phyloP scores from a whole-genome alignment of 148 eudicot species.

The Hydrangea macrophylla region DNA sequence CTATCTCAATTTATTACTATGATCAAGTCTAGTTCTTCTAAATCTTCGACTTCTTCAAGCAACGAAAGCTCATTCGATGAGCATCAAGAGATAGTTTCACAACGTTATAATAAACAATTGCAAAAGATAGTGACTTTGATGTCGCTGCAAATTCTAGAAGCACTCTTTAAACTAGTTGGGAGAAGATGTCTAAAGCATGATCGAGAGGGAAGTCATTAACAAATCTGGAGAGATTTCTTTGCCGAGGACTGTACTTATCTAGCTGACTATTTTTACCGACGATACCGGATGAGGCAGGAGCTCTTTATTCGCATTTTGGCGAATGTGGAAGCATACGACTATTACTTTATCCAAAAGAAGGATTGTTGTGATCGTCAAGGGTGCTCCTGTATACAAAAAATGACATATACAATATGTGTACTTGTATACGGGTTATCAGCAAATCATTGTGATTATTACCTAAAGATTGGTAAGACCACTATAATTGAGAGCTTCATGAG shows the following conservation, averaged over 20 bases:
- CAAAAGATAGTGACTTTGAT: neutral
- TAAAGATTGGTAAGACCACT: too few relatives aligned
- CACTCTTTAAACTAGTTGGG: neutral
- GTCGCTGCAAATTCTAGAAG: neutral
- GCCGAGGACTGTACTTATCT: neutral
- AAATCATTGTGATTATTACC: too few relatives aligned
- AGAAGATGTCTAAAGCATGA: neutral
- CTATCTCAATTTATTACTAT: neutral
- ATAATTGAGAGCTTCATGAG: too few relatives aligned
- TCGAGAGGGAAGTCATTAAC: neutral
- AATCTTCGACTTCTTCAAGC: neutral
- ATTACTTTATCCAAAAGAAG: too few relatives aligned
- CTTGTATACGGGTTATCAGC: too few relatives aligned
- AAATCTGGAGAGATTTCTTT: slow-evolving; percentile 2
- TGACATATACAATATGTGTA: too few relatives aligned
- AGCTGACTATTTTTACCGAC: neutral
- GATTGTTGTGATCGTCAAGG: too few relatives aligned
- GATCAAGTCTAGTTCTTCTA: neutral
- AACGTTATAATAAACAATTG: neutral
- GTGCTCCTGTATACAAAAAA: too few relatives aligned
- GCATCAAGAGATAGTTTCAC: neutral
- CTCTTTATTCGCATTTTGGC: neutral
- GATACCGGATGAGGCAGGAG: neutral
- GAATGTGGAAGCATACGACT: too few relatives aligned
- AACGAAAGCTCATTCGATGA: neutral